A percentile compares a stretch with the other conserved stretches of the same genome.
Evolutionary conservation across 2,329 filamentous ascomycete genomes (phyloP).

Genomic region (Pestalotiopsis sp.): DNA sequence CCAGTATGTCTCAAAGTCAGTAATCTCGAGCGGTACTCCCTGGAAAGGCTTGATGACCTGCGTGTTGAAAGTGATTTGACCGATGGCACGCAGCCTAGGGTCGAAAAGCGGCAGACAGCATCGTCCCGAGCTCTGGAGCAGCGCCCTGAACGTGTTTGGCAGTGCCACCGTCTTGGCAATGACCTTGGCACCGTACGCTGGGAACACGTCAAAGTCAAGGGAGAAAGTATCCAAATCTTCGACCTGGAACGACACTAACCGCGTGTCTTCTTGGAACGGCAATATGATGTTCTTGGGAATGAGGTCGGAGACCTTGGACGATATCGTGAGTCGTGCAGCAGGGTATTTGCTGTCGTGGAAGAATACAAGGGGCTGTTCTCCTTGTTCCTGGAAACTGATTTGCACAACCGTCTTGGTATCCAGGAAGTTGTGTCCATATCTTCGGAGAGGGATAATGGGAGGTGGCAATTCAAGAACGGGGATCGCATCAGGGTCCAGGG

Average conservation of each 20-base stretch:
- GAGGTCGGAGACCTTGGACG: constrained; percentile 92
- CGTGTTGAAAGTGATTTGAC: constrained; percentile 90
- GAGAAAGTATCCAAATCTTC: constrained; percentile 92
- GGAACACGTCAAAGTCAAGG: constrained; percentile 96
- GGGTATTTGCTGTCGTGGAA: constrained; percentile 98
- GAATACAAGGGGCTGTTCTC: constrained; percentile 81
- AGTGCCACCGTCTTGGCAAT: constrained; percentile 95
- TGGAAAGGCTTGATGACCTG: constrained; percentile 97
- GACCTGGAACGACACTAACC: constrained; percentile 92
- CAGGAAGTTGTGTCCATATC: constrained; percentile 97
- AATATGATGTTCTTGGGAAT: constrained; percentile 96
- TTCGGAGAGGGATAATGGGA: constrained; percentile 89
- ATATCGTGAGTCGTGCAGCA: constrained; percentile 91
- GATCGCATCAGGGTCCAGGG: constrained; percentile 79
- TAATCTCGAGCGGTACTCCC: constrained; percentile 91
- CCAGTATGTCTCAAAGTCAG: constrained; percentile 99
- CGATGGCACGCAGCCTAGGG: constrained; percentile 86
- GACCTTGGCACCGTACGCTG: constrained; percentile 95
- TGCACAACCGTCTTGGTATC: constrained; percentile 97
- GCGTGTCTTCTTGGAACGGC: constrained; percentile 94
- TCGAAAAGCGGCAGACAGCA: constrained; percentile 93
- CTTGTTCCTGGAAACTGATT: constrained; percentile 80
- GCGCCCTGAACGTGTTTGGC: constrained; percentile 80
- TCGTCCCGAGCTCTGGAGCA: constrained; percentile 73
- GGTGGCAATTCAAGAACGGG: constrained; percentile 90